Evolutionary conservation across 169 alveolate species (phyloP).

Genomic region (Condylostoma magnum): DNA sequence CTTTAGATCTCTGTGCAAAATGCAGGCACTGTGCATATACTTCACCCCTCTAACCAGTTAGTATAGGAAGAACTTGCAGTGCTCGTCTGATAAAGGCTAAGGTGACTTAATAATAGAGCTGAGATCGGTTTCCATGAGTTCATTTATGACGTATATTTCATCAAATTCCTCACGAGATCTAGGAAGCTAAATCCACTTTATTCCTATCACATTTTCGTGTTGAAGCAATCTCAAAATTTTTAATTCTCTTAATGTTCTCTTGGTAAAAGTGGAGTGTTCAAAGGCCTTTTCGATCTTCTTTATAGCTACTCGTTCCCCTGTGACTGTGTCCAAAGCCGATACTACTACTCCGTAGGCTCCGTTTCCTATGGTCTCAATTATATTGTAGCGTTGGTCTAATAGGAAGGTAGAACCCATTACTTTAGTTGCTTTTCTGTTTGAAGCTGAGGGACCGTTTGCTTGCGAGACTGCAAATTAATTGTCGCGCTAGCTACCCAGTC

Average conservation of each 20-base stretch:
- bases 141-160: constrained; percentile 68
- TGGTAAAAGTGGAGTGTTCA: constrained; percentile 77
- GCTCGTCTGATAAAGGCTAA: constrained; percentile 68
- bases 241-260: constrained; percentile 80
- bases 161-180: constrained; percentile 49
- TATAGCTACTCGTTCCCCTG: constrained; percentile 73
- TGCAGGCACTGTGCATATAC: constrained; percentile 72
- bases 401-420: constrained; percentile 14
- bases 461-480: background rate
- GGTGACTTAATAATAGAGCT: constrained; percentile 63
- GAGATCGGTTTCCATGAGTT: constrained; percentile 80
- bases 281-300: constrained; percentile 80
- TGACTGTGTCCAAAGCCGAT: constrained; percentile 60
- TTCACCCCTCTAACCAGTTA: constrained; percentile 72
- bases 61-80: constrained; percentile 64
- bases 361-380: constrained; percentile 25
- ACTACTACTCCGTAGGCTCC: constrained; percentile 86
- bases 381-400: constrained; percentile 13
- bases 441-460: constrained; percentile 9
- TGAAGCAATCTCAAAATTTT: constrained; percentile 54
- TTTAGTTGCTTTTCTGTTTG: background rate
- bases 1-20: constrained; percentile 73
- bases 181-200: constrained; percentile 57
- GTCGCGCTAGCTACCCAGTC: too few relatives aligned
- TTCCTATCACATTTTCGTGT: constrained; percentile 67